A percentile compares a stretch with the other conserved stretches of the same genome.
phyloP scores from a whole-genome alignment of 495 filamentous ascomycete species.

The Aspergillus indologenus region DNA sequence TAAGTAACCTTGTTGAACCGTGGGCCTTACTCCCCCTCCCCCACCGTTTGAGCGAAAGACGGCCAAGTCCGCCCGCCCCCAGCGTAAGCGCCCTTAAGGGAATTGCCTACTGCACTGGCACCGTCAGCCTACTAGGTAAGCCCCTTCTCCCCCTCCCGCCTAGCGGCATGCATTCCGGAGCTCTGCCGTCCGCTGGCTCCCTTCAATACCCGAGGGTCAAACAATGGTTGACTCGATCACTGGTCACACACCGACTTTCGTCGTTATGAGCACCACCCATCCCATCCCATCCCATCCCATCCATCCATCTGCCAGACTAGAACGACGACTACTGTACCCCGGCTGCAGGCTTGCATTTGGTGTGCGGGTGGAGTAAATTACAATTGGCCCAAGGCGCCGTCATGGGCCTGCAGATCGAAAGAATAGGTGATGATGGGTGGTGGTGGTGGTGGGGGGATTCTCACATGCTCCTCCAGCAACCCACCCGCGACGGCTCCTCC shows the following conservation, averaged over 20 bases:
- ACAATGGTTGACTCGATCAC: not conserved
- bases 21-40: no score
- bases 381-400: constrained; percentile 4
- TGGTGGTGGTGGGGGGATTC: not conserved
- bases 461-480: constrained; percentile 1
- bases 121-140: not conserved
- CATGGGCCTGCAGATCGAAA: constrained; percentile 9
- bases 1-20: no score
- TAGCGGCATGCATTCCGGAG: constrained; percentile 6
- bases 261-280: not conserved
- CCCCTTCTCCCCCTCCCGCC: no score
- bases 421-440: constrained; percentile 1
- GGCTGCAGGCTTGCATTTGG: constrained; percentile 2
- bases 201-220: constrained; percentile 4
- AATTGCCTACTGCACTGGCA: no score
- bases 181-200: constrained; percentile 3
- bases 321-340: not conserved
- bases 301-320: not conserved
- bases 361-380: not conserved
- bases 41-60: constrained; percentile 2
- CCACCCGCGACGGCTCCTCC: not conserved
- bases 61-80: not conserved
- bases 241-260: constrained; percentile 7
- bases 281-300: not conserved
- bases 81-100: not conserved